phyloP scores from a whole-genome alignment of 441 rosid species.

The Brassica balearica region DNA sequence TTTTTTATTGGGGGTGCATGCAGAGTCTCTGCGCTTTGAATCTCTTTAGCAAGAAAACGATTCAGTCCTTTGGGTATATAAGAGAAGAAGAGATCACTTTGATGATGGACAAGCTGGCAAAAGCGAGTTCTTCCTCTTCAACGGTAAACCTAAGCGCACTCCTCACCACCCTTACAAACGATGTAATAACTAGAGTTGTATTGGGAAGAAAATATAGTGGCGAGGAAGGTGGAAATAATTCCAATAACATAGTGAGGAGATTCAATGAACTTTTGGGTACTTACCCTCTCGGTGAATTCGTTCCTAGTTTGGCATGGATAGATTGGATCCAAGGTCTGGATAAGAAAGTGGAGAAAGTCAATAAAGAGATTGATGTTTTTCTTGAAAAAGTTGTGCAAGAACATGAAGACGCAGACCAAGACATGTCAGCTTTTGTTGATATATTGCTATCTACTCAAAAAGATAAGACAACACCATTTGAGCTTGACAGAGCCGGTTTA shows the following conservation, averaged over 20 bases:
- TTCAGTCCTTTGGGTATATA: constrained; percentile 42
- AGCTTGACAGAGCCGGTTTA: constrained; percentile 38
- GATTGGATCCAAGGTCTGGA: constrained; percentile 34
- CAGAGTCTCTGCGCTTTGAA: constrained; percentile 48
- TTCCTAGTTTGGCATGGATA: constrained; percentile 53
- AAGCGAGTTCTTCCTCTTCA: constrained; percentile 14
- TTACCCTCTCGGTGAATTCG: constrained; percentile 48
- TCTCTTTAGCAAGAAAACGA: constrained; percentile 49
- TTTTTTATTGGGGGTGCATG: neutral
- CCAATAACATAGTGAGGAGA: constrained; percentile 34
- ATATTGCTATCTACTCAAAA: constrained; percentile 45
- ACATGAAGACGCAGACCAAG: constrained; percentile 28
- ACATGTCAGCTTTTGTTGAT: constrained; percentile 42
- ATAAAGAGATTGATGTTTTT: constrained; percentile 44
- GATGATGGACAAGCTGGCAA: constrained; percentile 36
- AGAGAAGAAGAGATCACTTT: constrained; percentile 48
- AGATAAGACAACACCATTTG: constrained; percentile 27
- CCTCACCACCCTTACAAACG: constrained; percentile 30
- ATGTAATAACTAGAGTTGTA: constrained; percentile 44
- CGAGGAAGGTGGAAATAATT: constrained; percentile 27
- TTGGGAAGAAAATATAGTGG: constrained; percentile 47
- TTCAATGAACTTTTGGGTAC: constrained; percentile 37
- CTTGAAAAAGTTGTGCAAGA: constrained; percentile 44
- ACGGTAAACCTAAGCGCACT: constrained; percentile 44
- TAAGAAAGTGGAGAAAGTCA: constrained; percentile 35